Base-by-base conservation (phyloP, 257 asterid species). In the Solanum rostratum region DNA sequence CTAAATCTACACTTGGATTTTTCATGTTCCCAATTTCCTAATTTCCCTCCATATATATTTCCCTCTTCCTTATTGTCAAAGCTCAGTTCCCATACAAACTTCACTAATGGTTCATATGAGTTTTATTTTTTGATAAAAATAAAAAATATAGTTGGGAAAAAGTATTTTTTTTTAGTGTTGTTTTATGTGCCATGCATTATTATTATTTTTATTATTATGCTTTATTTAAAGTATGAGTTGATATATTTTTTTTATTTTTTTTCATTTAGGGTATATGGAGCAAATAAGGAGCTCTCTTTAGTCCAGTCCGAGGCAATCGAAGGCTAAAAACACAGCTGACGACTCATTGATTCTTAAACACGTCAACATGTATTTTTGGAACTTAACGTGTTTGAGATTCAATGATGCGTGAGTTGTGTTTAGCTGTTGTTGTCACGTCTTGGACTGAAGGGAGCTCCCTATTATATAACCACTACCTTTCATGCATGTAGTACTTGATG, bases 361-460 rank as follows among this genome's bases (percentile, higher is more conserved):
- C 94, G 86, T 87, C 91, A 29, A 54, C 19, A 2, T 2, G 22
- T 7, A 5, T 0, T 4, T 82, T 16, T 20, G 5, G 53, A 19
- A 57, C 65, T 59, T 84, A 90, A 90, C 83, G 90, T 24, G 88
- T 90, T 95, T 84, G 89, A 86, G 98, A 92, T 92, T 90, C 91
- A 90, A 91, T 88, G 97, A 92, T 88, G 92, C 92, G 81, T 95
- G 98, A 95, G 98, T 97, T 89, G 88, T 60, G 91, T 87, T 90
- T 93, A 66, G 95, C 87, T 90, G 13, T 85, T 86, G 30, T 87
- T 91, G 95, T 94, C 98, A 29, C 89, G 97, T 90, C 97, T 95
- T 95, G 98, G 98, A 92, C 98, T 92, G 98, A 95, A 95, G 98
- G 98, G 98, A 92, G 98, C 98, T 95, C 98, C 98, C 97, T 93